These are phyloP conservation scores for Alternaria conjuncta DNA, from an alignment of 2,329 filamentous ascomycete genomes.

Conservation along the genomic window DNA sequence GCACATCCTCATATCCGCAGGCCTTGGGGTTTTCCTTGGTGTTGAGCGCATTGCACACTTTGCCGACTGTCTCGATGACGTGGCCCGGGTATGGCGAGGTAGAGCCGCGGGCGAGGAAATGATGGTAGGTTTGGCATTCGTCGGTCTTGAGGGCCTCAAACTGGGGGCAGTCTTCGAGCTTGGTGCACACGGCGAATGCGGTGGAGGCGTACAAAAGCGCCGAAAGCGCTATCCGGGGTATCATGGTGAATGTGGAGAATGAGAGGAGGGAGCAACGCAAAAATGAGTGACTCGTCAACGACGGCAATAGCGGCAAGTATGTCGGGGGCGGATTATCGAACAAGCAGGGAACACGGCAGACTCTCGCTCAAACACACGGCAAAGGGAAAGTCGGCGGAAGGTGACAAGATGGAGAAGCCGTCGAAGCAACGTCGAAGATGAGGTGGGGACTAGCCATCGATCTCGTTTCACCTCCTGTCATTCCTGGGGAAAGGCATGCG, in stretches of 20 bases:
- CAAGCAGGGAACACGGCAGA: conserved; percentile 1
- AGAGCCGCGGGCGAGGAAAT: conserved; percentile 34
- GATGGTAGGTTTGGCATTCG: conserved; percentile 35
- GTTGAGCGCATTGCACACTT: conserved; percentile 33
- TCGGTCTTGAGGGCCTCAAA: conserved; percentile 29
- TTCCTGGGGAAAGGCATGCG: conserved; percentile 13
- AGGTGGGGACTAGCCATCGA: background rate
- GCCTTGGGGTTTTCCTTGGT: conserved; percentile 28
- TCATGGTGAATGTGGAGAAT: conserved; percentile 20
- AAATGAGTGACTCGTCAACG: conserved; percentile 3
- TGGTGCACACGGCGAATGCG: conserved; percentile 32
- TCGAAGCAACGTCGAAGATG: background rate
- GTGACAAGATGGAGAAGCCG: background rate
- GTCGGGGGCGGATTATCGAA: background rate
- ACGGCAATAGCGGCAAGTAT: background rate
- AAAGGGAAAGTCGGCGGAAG: background rate
- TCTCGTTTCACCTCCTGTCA: conserved; percentile 2
- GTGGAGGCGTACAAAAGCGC: conserved; percentile 25
- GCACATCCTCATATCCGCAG: conserved; percentile 36
- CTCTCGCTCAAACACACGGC: background rate
- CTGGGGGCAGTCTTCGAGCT: conserved; percentile 34
- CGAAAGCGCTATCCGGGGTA: conserved; percentile 23
- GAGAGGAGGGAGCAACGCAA: conserved; percentile 5
- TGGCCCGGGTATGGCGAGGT: conserved; percentile 38
- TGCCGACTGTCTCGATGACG: conserved; percentile 34